These are phyloP conservation scores for Candolleomyces efflorescens DNA, from an alignment of 768 basidiomycete species.

Conservation along the genomic window DNA sequence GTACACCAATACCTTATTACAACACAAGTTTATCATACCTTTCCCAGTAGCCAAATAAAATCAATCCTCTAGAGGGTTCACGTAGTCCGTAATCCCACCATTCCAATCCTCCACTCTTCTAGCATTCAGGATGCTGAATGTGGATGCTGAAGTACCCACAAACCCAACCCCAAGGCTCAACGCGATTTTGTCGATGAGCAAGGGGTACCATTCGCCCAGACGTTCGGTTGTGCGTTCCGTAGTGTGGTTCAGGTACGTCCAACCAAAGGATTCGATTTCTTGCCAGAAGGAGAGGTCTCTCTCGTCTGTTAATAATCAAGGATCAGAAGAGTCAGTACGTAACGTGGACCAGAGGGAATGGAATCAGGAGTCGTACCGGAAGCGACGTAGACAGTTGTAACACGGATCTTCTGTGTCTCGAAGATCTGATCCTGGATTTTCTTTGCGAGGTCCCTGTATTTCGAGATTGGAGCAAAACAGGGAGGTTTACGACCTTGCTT, in stretches of 20 bases:
- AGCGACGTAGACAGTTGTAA: neutral
- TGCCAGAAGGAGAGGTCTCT: neutral
- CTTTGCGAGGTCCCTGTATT: neutral
- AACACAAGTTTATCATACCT: no score
- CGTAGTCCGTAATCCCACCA: neutral
- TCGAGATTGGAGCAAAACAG: neutral
- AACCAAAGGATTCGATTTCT: neutral
- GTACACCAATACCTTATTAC: no score
- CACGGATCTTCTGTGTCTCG: neutral
- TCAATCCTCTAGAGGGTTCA: no score
- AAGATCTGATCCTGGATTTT: neutral
- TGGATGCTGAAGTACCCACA: neutral
- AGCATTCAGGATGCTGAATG: neutral
- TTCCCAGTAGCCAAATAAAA: no score
- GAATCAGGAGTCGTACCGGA: neutral
- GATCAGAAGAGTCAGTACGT: no score
- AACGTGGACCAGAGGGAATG: no score
- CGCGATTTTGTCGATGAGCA: neutral
- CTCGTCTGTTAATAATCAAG: neutral
- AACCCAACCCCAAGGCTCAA: neutral
- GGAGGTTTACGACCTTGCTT: neutral
- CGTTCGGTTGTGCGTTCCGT: neutral
- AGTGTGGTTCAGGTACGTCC: neutral
- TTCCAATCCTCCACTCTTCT: constrained; percentile 4
- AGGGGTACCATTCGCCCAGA: neutral